A percentile compares a stretch with the other conserved stretches of the same genome.
phyloP scores from a whole-genome alignment of 2,329 filamentous ascomycete genomes.

The Taxawa tesnikishii region DNA sequence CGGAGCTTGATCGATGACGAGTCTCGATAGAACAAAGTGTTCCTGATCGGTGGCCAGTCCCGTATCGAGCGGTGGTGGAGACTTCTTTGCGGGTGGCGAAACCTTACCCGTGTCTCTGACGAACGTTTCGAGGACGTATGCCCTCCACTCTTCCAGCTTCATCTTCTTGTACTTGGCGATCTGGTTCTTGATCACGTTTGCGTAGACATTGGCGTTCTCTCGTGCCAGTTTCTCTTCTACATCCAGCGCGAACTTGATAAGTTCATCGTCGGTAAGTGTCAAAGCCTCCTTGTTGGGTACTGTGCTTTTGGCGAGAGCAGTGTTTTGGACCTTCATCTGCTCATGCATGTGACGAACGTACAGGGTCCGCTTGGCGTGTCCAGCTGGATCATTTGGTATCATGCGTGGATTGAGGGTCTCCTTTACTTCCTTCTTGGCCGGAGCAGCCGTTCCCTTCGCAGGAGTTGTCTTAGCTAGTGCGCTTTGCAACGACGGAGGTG shows the following conservation, averaged over 20 bases:
- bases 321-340: slow-evolving; percentile 56
- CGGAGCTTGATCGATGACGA: slow-evolving; percentile 51
- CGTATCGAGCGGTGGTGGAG: slow-evolving; percentile 44
- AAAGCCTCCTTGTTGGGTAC: slow-evolving; percentile 41
- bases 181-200: slow-evolving; percentile 71
- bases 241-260: slow-evolving; percentile 58
- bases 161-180: slow-evolving; percentile 69
- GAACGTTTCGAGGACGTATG: slow-evolving; percentile 19
- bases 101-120: slow-evolving; percentile 9
- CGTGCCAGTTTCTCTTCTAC: slow-evolving; percentile 66
- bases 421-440: slow-evolving; percentile 3
- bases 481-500: slow-evolving; percentile 7
- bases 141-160: slow-evolving; percentile 56
- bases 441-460: background rate
- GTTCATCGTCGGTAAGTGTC: slow-evolving; percentile 49
- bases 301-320: slow-evolving; percentile 42
- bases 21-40: slow-evolving; percentile 46
- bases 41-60: slow-evolving; percentile 59
- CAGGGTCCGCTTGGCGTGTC: slow-evolving; percentile 18
- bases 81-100: slow-evolving; percentile 14
- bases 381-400: slow-evolving; percentile 38
- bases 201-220: slow-evolving; percentile 59
- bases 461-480: background rate
- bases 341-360: slow-evolving; percentile 50
- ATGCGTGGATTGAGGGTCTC: slow-evolving; percentile 52